phyloP scores from a whole-genome alignment of 225 moss, liverwort and hornwort species.

The Pseudisothecium myosuroides region DNA sequence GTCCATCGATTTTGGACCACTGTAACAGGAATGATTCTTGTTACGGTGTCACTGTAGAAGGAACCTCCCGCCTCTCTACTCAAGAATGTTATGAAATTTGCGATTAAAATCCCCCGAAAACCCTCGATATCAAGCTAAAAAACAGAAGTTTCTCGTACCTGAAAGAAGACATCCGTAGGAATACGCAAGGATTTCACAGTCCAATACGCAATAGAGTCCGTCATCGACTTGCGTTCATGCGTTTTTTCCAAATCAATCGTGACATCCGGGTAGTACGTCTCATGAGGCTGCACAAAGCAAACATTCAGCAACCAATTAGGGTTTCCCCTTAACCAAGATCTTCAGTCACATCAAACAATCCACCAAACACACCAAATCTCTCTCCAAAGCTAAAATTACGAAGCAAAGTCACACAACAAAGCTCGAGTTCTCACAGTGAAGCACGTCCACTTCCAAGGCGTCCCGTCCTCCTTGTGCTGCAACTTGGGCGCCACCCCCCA shows the following conservation, averaged over 20 bases:
- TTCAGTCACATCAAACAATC: background rate
- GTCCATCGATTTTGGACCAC: background rate
- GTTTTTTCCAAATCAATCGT: constrained; percentile 44
- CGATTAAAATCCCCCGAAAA: background rate
- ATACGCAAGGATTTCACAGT: constrained; percentile 47
- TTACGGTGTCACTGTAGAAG: background rate
- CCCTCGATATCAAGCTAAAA: background rate
- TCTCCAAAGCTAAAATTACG: background rate
- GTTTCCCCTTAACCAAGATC: background rate
- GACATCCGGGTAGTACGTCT: constrained; percentile 54
- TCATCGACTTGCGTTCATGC: constrained; percentile 24
- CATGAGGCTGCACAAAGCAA: constrained; percentile 44
- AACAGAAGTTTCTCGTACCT: constrained; percentile 16
- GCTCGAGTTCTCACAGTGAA: constrained; percentile 35
- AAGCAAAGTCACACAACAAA: no score
- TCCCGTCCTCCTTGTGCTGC: constrained; percentile 63
- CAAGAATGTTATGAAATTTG: background rate
- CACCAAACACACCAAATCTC: background rate
- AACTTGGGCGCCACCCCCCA: constrained; percentile 66
- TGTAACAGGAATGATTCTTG: background rate
- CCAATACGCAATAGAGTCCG: constrained; percentile 58
- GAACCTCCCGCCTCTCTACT: no score
- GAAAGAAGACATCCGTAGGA: constrained; percentile 65
- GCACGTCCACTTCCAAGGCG: constrained; percentile 81
- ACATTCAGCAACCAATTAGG: background rate